A percentile compares a stretch with the other conserved stretches of the same genome.
Evolutionary conservation across 2,329 filamentous ascomycete genomes (phyloP).

Genomic region (Diaporthe velutina): DNA sequence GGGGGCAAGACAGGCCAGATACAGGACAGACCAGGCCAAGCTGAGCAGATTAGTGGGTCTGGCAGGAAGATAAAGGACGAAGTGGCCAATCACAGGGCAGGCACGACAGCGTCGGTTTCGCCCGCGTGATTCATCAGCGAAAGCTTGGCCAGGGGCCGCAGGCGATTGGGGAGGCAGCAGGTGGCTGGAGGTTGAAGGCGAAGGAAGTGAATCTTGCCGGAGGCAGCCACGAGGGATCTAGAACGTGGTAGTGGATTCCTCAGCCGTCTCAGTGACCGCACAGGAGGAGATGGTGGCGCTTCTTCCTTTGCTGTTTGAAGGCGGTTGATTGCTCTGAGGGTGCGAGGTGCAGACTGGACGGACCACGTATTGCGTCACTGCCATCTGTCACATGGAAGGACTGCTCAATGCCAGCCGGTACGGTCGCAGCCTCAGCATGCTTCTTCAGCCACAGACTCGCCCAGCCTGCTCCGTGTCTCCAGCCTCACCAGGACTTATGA

Average conservation of each 20-base stretch:
- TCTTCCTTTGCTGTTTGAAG: background rate
- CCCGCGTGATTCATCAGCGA: conserved; percentile 31
- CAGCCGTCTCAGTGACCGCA: background rate
- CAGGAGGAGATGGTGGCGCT: background rate
- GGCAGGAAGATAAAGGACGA: conserved; percentile 12
- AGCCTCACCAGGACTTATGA: background rate
- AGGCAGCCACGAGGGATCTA: conserved; percentile 3
- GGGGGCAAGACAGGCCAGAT: conserved; percentile 6
- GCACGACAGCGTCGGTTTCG: background rate
- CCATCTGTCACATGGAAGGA: conserved; percentile 1
- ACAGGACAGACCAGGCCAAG: conserved; percentile 3
- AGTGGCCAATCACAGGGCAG: conserved; percentile 2
- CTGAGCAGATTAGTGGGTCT: conserved; percentile 4
- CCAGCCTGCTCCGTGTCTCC: background rate
- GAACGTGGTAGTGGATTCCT: conserved; percentile 7
- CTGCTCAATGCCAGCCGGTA: background rate
- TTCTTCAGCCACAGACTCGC: background rate
- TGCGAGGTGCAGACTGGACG: background rate
- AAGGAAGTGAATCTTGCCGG: background rate
- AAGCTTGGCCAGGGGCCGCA: background rate
- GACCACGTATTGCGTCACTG: conserved; percentile 29
- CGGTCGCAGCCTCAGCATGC: background rate
- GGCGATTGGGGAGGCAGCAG: background rate
- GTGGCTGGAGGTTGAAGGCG: conserved; percentile 5
- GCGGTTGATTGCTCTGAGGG: background rate